Evolutionary conservation across 345 rosid species (phyloP).

Genomic region (Orychophragmus violaceus): DNA sequence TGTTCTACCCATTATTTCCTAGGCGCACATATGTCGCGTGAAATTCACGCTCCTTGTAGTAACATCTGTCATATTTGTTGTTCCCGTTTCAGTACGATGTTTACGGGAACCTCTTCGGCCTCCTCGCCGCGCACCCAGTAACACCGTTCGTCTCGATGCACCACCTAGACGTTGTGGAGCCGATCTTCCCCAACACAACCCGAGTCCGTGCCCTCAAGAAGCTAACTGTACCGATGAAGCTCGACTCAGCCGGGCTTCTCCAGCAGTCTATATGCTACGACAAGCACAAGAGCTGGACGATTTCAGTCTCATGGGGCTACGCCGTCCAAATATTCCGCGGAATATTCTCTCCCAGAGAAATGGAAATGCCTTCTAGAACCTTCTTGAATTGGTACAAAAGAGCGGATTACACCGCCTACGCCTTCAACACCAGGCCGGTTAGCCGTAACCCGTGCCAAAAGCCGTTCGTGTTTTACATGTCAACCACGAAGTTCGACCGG

Average conservation of each 20-base stretch:
- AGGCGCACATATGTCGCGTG: neutral
- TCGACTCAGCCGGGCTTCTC: slow-evolving; percentile 81
- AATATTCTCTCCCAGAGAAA: slow-evolving; percentile 74
- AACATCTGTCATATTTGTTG: neutral
- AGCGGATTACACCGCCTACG: slow-evolving; percentile 88
- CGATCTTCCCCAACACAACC: slow-evolving; percentile 77
- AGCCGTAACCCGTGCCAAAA: slow-evolving; percentile 87
- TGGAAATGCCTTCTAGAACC: slow-evolving; percentile 94
- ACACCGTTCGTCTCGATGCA: slow-evolving; percentile 84
- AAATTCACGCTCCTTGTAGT: neutral
- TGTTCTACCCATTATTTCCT: neutral
- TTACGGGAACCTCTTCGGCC: slow-evolving; percentile 88
- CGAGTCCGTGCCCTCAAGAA: slow-evolving; percentile 66
- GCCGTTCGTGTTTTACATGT: slow-evolving; percentile 83
- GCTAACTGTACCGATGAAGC: slow-evolving; percentile 53
- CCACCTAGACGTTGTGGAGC: slow-evolving; percentile 90
- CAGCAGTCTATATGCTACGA: slow-evolving; percentile 95
- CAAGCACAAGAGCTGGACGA: slow-evolving; percentile 61
- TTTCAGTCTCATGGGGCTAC: slow-evolving; percentile 89
- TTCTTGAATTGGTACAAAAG: slow-evolving; percentile 91
- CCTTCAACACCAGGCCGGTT: slow-evolving; percentile 94
- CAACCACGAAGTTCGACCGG: slow-evolving; percentile 42
- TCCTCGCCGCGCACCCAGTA: slow-evolving; percentile 87
- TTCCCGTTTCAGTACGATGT: slow-evolving; percentile 68
- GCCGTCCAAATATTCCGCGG: slow-evolving; percentile 85